phyloP scores from a whole-genome alignment of 2,329 filamentous ascomycete genomes.

The Colletotrichum agaves region DNA sequence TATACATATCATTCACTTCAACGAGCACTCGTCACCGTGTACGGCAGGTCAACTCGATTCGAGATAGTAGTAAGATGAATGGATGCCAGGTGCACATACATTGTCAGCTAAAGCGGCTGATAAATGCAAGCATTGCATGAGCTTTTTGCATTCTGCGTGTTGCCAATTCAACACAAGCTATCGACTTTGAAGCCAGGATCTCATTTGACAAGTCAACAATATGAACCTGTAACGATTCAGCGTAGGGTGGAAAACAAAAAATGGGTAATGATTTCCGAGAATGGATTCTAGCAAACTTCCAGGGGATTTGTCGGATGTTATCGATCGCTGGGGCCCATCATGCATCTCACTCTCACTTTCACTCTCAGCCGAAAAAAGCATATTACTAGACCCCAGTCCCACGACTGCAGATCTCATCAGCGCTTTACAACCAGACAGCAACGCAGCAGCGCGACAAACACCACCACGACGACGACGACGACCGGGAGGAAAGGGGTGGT shows the following conservation, averaged over 20 bases:
- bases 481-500: slow-evolving; percentile 3
- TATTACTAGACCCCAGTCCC: background rate
- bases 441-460: background rate
- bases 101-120: background rate
- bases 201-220: background rate
- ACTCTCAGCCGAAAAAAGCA: background rate
- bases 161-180: background rate
- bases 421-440: background rate
- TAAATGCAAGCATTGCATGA: background rate
- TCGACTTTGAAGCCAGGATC: background rate
- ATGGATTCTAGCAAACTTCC: too few species aligned
- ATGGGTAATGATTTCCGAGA: background rate
- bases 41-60: background rate
- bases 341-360: background rate
- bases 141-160: background rate
- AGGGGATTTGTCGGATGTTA: too few species aligned
- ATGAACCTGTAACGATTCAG: background rate
- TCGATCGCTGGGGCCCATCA: slow-evolving; percentile 9
- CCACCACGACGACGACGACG: slow-evolving; percentile 15
- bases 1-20: background rate
- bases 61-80: background rate
- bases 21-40: background rate
- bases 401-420: slow-evolving; percentile 13
- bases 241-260: background rate
- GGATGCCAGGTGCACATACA: background rate